These are phyloP conservation scores for Viola odorata DNA, from an alignment of 345 rosid species.

Conservation along the genomic window DNA sequence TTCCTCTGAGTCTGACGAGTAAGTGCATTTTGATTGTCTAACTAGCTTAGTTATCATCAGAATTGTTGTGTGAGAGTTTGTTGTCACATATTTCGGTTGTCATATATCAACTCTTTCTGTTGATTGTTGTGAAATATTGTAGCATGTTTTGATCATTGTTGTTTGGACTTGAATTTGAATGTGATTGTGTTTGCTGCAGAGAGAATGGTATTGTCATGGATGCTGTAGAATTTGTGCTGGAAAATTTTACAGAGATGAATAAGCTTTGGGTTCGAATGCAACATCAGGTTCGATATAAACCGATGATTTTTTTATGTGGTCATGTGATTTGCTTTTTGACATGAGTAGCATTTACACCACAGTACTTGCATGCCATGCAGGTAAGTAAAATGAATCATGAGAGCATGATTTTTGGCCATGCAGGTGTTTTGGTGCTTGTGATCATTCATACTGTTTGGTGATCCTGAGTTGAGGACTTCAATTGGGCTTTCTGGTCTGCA, in stretches of 20 bases:
- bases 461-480: conserved; percentile 97
- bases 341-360: conserved; percentile 36
- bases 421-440: conserved; percentile 93
- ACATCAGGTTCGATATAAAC: conserved; percentile 85
- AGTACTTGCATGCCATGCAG: conserved; percentile 56
- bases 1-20: conserved; percentile 86
- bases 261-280: conserved; percentile 99
- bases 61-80: too few species aligned
- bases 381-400: conserved; percentile 49
- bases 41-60: too few species aligned
- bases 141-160: background rate
- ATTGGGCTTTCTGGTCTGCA: conserved; percentile 99
- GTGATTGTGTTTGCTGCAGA: conserved; percentile 32
- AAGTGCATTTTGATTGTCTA: conserved; percentile 7
- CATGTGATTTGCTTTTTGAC: conserved; percentile 38
- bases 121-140: background rate
- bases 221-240: conserved; percentile 91
- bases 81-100: background rate
- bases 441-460: conserved; percentile 86
- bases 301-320: conserved; percentile 23
- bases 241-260: conserved; percentile 97
- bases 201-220: conserved; percentile 82
- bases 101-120: background rate
- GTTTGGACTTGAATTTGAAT: background rate
- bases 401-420: conserved; percentile 94